Evolutionary conservation across 345 rosid species (phyloP).

Genomic region (Odontarrhena argentea): DNA sequence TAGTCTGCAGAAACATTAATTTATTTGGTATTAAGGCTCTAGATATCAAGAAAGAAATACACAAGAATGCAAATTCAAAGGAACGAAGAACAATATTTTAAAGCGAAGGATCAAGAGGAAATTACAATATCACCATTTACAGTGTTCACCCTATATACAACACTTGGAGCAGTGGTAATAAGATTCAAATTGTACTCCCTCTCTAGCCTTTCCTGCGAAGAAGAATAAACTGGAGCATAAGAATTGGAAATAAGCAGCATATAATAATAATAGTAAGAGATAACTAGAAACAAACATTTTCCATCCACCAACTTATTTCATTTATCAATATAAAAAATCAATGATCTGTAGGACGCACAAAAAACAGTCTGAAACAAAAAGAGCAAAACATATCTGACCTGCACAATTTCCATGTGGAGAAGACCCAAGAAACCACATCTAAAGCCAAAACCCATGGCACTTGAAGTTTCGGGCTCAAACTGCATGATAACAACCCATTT

Average conservation of each 20-base stretch:
- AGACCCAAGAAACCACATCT: conserved; percentile 99
- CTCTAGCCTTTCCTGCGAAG: conserved; percentile 94
- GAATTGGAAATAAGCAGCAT: not conserved
- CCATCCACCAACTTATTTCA: not conserved
- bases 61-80: conserved; percentile 20
- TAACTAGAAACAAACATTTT: not conserved
- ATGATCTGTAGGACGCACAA: conserved; percentile 13
- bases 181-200: conserved; percentile 96
- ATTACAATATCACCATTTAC: conserved; percentile 77
- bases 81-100: conserved; percentile 22
- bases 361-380: conserved; percentile 6
- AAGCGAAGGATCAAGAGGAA: conserved; percentile 45
- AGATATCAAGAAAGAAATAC: conserved; percentile 18
- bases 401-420: conserved; percentile 99
- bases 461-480: conserved; percentile 98
- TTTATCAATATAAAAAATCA: conserved; percentile 1
- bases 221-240: conserved; percentile 27
- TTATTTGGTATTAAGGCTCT: conserved; percentile 35
- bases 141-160: conserved; percentile 88
- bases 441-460: conserved; percentile 99
- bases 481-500: conserved; percentile 45
- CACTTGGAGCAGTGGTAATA: conserved; percentile 99
- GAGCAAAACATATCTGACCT: conserved; percentile 53
- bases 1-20: conserved; percentile 58
- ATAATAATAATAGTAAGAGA: not conserved